Base-by-base conservation (phyloP, 2,329 filamentous ascomycete species). In the Pestalotiopsis sp. region DNA sequence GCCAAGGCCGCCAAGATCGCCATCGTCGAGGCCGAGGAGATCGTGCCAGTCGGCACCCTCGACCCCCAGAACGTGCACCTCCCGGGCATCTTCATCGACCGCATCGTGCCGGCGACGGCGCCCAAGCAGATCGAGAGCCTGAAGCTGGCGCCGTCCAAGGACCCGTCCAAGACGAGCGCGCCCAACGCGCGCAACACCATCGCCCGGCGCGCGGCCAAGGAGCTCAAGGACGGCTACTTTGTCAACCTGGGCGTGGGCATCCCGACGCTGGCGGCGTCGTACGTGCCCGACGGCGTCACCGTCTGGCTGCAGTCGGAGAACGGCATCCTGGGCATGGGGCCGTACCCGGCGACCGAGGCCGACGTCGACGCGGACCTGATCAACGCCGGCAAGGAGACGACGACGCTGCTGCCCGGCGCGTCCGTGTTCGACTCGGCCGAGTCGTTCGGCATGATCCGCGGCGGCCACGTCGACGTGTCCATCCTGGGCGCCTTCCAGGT, bases 251-350 rank as follows among this genome's bases (percentile, higher is more conserved):
- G 93, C 20, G 92, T 95, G 69, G 90, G 93, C n/a, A 94, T 97
- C 78, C 94, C 93, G 0, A 97, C 93, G 14, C 84, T 96, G n/a
- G 93, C 93, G 1, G 92, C 93, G 0, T 92, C 90, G 0, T 94
- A 93, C 78, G 81, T 97, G 6, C 89, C 92, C 1, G 79, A 87
- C 0, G 87, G 87, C 64, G 86, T 89, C 17, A 89, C 91, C 69
- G 93, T 97, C 38, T 94, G 93, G 88, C 87, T 97, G 58, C 93
- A 97, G 78, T 93, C 91, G 0, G 93, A 97, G 82, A 97, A 97
- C 79, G 93, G 93, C 12, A 92, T 97, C 68, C 80, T 97, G 1
- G 93, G 93, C 58, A 94, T 97, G 84, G 93, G 93, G 0, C 88
- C 92, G 0, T 95, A 96, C 79, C 93, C 93, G 0, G 74, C 74